Conservation (phyloP, 2,329 filamentous ascomycete species). For the Dothidotthia symphoricarpi region DNA sequence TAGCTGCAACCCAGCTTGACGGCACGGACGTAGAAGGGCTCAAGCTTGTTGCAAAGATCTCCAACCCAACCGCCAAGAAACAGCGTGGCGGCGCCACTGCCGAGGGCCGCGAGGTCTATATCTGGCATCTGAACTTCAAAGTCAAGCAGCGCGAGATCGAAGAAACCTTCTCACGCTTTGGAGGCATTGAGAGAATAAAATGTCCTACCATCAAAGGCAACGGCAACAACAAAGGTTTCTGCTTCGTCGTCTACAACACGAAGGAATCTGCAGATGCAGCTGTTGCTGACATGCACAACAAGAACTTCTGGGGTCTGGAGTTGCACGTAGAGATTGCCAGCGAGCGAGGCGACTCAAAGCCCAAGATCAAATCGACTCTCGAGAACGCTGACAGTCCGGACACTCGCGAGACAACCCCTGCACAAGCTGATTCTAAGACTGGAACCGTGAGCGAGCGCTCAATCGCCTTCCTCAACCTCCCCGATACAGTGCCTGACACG, state of each 20-base stretch:
- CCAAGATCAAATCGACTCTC: slow-evolving; percentile 47
- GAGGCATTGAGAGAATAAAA: slow-evolving; percentile 69
- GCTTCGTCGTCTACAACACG: slow-evolving; percentile 73
- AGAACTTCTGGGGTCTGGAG: slow-evolving; percentile 65
- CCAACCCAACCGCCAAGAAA: slow-evolving; percentile 76
- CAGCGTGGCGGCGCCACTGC: slow-evolving; percentile 73
- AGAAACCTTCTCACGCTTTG: slow-evolving; percentile 71
- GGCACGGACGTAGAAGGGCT: slow-evolving; percentile 66
- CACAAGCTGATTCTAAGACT: slow-evolving; percentile 15
- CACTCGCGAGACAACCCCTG: slow-evolving; percentile 40
- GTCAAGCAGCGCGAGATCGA: slow-evolving; percentile 70
- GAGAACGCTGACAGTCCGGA: slow-evolving; percentile 45
- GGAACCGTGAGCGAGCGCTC: slow-evolving; percentile 58
- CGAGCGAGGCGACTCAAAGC: slow-evolving; percentile 46
- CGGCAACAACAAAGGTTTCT: slow-evolving; percentile 72
- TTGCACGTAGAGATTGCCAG: slow-evolving; percentile 59
- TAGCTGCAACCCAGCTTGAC: slow-evolving; percentile 66
- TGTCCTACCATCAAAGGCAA: slow-evolving; percentile 63
- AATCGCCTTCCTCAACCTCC: slow-evolving; percentile 77
- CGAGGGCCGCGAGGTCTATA: slow-evolving; percentile 84
- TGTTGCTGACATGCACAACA: slow-evolving; percentile 63
- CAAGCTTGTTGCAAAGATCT: slow-evolving; percentile 75
- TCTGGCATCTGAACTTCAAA: slow-evolving; percentile 82
- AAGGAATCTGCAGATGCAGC: slow-evolving; percentile 66
- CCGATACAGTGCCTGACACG: slow-evolving; percentile 88